phyloP scores from a whole-genome alignment of 352 stramenopile species.

The Phytophthora nicotianae region DNA sequence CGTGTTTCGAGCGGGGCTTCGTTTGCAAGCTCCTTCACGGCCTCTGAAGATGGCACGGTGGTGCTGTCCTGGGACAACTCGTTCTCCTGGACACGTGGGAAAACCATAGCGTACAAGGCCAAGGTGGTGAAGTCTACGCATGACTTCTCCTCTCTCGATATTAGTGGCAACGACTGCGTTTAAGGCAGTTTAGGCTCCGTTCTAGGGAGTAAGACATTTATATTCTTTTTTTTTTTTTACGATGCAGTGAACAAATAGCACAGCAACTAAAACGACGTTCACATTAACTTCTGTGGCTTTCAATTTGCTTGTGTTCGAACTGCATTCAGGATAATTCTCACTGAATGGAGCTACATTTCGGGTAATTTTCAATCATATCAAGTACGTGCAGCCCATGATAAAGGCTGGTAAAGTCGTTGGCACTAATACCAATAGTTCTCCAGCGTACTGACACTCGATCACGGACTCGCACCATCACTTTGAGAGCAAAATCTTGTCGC shows the following conservation, averaged over 20 bases:
- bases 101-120: constrained; percentile 78
- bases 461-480: neutral
- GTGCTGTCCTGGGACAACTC: constrained; percentile 80
- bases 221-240: neutral
- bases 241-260: neutral
- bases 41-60: constrained; percentile 64
- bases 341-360: neutral
- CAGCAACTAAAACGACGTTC: neutral
- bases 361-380: neutral
- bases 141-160: constrained; percentile 77
- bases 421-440: neutral
- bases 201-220: neutral
- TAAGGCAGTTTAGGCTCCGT: constrained; percentile 8
- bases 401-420: neutral
- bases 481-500: neutral
- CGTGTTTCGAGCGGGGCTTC: constrained; percentile 44
- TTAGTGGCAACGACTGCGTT: constrained; percentile 75
- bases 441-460: neutral
- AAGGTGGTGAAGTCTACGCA: constrained; percentile 81
- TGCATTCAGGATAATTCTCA: neutral
- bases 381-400: neutral
- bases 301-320: neutral
- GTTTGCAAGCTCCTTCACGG: constrained; percentile 64
- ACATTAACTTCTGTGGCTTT: neutral
- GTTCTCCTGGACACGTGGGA: constrained; percentile 72